Evolutionary conservation across 768 basidiomycete genomes (phyloP).

Genomic region (Trametes sanguinea): DNA sequence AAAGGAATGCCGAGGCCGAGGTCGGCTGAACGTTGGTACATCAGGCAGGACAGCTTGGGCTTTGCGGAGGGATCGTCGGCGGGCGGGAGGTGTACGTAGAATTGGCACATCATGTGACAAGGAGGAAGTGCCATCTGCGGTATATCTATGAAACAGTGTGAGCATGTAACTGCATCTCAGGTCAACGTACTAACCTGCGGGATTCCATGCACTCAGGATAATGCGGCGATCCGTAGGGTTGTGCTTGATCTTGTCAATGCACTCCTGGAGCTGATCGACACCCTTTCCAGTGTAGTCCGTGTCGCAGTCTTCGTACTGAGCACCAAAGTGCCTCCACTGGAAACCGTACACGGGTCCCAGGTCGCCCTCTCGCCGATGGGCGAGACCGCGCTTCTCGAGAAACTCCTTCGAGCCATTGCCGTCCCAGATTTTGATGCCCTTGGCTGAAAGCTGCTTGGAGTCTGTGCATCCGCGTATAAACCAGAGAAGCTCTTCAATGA

Average conservation of each 20-base stretch:
- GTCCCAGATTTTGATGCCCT: slow-evolving; percentile 97
- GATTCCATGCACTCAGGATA: slow-evolving; percentile 97
- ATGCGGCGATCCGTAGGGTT: slow-evolving; percentile 94
- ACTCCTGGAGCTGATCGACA: slow-evolving; percentile 89
- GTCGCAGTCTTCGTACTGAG: slow-evolving; percentile 74
- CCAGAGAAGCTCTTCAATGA: slow-evolving; percentile 94
- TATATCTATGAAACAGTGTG: slow-evolving; percentile 59
- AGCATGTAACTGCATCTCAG: not conserved
- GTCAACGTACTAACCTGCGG: slow-evolving; percentile 67
- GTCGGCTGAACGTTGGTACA: slow-evolving; percentile 98
- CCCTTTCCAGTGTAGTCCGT: slow-evolving; percentile 79
- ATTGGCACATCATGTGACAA: slow-evolving; percentile 99
- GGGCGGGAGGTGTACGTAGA: slow-evolving; percentile 90
- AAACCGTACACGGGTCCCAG: slow-evolving; percentile 97
- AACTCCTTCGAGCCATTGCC: slow-evolving; percentile 92
- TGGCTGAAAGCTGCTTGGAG: slow-evolving; percentile 67
- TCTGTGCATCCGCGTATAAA: slow-evolving; percentile 88
- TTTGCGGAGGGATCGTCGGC: slow-evolving; percentile 46
- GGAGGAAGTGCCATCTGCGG: slow-evolving; percentile 95
- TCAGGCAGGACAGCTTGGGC: slow-evolving; percentile 85
- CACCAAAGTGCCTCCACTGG: slow-evolving; percentile 96
- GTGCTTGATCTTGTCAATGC: slow-evolving; percentile 88
- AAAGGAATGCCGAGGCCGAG: slow-evolving; percentile 97
- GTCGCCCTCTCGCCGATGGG: slow-evolving; percentile 85
- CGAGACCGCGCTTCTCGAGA: slow-evolving; percentile 81